Conservation (phyloP, 106 monocot genomes). For the Dendrobium catenatum region DNA sequence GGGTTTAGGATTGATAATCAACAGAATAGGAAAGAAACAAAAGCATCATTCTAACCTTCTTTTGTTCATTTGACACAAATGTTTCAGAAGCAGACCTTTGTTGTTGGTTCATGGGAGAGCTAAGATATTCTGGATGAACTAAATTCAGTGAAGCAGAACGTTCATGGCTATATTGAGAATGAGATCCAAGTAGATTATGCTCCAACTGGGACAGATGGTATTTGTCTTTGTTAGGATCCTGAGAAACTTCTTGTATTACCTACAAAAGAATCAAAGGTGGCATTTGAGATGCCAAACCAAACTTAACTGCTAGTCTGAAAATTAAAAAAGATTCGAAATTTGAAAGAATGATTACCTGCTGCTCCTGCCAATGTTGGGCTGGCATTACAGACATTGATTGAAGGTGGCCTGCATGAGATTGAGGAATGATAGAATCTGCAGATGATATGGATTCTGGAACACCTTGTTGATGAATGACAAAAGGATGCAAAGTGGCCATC, state of each 20-base stretch:
- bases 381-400: slow-evolving; percentile 27
- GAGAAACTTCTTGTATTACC: slow-evolving; percentile 23
- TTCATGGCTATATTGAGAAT: slow-evolving; percentile 31
- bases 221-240: slow-evolving; percentile 28
- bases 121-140: slow-evolving; percentile 29
- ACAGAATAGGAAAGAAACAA: neutral
- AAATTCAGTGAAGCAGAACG: slow-evolving; percentile 26
- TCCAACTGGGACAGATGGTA: slow-evolving; percentile 30
- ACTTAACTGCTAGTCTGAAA: neutral
- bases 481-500: slow-evolving; percentile 56
- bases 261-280: neutral
- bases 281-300: neutral
- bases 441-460: slow-evolving; percentile 45
- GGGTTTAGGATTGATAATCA: neutral
- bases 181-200: slow-evolving; percentile 27
- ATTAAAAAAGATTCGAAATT: neutral
- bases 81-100: slow-evolving; percentile 17
- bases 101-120: slow-evolving; percentile 18
- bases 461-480: slow-evolving; percentile 69
- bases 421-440: slow-evolving; percentile 33
- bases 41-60: slow-evolving; percentile 22
- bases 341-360: slow-evolving; percentile 37
- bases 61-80: slow-evolving; percentile 24
- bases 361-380: slow-evolving; percentile 31
- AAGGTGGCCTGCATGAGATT: slow-evolving; percentile 41